phyloP scores from a whole-genome alignment of 2,329 filamentous ascomycete genomes.

The Echinosphaeria canescens region DNA sequence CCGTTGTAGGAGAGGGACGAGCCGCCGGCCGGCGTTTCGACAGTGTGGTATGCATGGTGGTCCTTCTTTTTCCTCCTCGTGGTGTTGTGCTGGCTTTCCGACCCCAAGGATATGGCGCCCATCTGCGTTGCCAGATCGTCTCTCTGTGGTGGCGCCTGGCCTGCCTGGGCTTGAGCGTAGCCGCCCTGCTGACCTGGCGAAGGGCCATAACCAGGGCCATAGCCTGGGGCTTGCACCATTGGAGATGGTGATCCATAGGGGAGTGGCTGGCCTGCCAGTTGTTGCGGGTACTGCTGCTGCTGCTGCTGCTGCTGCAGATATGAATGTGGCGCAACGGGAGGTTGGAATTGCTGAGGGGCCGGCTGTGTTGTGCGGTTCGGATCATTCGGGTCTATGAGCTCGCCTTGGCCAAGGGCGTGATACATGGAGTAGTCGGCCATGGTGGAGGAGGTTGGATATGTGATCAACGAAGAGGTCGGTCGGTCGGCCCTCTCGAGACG shows the following conservation, averaged over 20 bases:
- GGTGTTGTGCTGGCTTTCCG: conserved; percentile 15
- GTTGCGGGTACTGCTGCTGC: conserved; percentile 14
- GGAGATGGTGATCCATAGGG: conserved; percentile 13
- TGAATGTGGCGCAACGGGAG: conserved; percentile 26
- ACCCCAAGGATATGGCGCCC: conserved; percentile 50
- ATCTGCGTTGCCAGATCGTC: conserved; percentile 58
- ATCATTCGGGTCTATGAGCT: conserved; percentile 27
- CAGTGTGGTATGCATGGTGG: conserved; percentile 74
- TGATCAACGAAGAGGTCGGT: neutral
- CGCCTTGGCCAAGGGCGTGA: conserved; percentile 25
- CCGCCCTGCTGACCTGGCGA: conserved; percentile 9
- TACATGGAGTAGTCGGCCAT: conserved; percentile 25
- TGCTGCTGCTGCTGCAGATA: too few species aligned
- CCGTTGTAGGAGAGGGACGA: conserved; percentile 50
- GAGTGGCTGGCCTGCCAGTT: conserved; percentile 14
- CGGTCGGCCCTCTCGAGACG: neutral
- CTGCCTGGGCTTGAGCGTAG: conserved; percentile 11
- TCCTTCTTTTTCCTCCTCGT: conserved; percentile 76
- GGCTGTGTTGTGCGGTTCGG: conserved; percentile 20
- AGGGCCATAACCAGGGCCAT: conserved; percentile 10
- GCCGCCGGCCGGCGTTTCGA: conserved; percentile 50
- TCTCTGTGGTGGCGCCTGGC: too few species aligned
- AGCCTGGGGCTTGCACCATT: conserved; percentile 5
- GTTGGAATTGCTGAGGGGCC: conserved; percentile 22
- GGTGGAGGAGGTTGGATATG: neutral